Evolutionary conservation across 495 filamentous ascomycete genomes (phyloP), one percentile per base, ranked within the genome.

Genomic region (Hypomontagnella monticulosa): DNA sequence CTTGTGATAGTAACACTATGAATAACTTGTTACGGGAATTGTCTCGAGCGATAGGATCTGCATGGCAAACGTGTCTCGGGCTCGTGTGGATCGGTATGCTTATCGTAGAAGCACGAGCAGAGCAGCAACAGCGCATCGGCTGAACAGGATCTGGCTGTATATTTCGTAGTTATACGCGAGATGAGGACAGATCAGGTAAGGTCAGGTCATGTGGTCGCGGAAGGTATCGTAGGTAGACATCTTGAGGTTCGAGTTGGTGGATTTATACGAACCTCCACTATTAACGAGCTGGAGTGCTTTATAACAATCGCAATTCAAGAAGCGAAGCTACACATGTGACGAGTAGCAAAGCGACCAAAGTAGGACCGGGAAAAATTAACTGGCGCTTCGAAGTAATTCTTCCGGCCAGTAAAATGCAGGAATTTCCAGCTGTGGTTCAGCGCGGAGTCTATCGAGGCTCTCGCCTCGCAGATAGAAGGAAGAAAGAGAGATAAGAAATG

Each of bases 341-440:
- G 20, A 49, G 12, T n/a, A 41, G 42, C 16, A 43, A 55, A 55
- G 19, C 16, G 19, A 6, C 23, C 14, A 51, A 54, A 66, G 36
- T 38, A 48, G 15, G 33, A 23, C 11, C 61, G 54, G 66, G 66
- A 67, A 64, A 62, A 63, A 63, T 71, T 71, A 44, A 34, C 18
- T 60, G 43, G 44, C 32, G 49, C 16, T 52, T 15, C 54, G 15
- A 57, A 60, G 19, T 69, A 73, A 73, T 71, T 73, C 30, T 71
- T 71, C 71, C 71, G 67, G 69, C 57, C 58, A 66, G 61, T 69
- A 32, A 57, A 58, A 57, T 62, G 50, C 42, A 34, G 58, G 41
- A 63, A 51, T 66, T 14, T 20, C 54, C 41, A 57, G 51, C 64
- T 63, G 44, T 33, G 16, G 49, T 38, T 69, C 49, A 56, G 50